phyloP scores from a whole-genome alignment of 768 basidiomycete species.

The Sarcomyxa edulis region DNA sequence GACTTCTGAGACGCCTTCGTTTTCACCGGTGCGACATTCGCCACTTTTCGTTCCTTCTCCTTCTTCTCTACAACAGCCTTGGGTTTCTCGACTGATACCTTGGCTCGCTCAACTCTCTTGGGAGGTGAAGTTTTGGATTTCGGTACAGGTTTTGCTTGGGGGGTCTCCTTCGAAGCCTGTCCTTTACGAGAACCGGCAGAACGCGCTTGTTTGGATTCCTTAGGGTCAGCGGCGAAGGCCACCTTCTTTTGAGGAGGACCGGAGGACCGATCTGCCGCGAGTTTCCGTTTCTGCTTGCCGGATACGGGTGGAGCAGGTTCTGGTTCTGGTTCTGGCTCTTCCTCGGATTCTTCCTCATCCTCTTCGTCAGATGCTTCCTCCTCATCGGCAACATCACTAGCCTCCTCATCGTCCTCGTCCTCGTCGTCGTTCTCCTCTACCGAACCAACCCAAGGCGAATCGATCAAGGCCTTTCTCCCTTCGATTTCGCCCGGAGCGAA shows the following conservation, averaged over 20 bases:
- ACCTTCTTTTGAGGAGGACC: conserved; percentile 46
- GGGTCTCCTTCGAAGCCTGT: no score
- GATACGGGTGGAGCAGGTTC: conserved; percentile 25
- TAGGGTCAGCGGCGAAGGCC: conserved; percentile 34
- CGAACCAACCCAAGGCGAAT: conserved; percentile 37
- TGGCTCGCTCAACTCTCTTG: neutral
- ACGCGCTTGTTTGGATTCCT: conserved; percentile 13
- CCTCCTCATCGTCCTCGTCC: conserved; percentile 32
- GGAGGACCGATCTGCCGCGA: conserved; percentile 19
- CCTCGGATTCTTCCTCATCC: conserved; percentile 28
- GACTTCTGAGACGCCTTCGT: conserved; percentile 17
- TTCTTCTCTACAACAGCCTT: conserved; percentile 12
- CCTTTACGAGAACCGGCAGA: conserved; percentile 7
- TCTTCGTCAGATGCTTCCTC: conserved; percentile 23
- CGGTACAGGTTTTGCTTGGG: conserved; percentile 15
- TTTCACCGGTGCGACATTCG: conserved; percentile 30
- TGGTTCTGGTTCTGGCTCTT: conserved; percentile 25
- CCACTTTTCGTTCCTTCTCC: conserved; percentile 22
- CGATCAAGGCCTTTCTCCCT: conserved; percentile 31
- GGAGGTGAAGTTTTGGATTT: conserved; percentile 13
- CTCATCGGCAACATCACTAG: conserved; percentile 27
- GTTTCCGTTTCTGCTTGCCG: conserved; percentile 45
- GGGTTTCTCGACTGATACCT: neutral
- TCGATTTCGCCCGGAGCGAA: conserved; percentile 29
- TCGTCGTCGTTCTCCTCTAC: conserved; percentile 28